Percentiles rank a stretch among this genome's conserved stretches.
These are phyloP conservation scores for Thelonectria olida DNA, from an alignment of 2,329 filamentous ascomycete species.

Conservation along the genomic window DNA sequence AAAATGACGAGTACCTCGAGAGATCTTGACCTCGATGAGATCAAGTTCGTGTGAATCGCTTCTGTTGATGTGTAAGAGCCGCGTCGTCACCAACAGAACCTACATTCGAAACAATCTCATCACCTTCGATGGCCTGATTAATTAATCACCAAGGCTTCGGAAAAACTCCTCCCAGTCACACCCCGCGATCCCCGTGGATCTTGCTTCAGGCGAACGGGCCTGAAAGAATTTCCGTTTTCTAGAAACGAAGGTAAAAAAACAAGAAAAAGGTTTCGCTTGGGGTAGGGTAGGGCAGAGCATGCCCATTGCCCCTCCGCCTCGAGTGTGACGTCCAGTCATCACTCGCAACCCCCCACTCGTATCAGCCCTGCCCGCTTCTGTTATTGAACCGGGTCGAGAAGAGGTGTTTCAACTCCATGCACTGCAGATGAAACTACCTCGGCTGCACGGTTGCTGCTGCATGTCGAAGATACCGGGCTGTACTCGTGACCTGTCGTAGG, in stretches of 20 bases:
- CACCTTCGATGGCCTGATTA: neutral
- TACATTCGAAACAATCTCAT: slow-evolving; percentile 9
- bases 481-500: slow-evolving; percentile 4
- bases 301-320: neutral
- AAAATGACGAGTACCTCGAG: neutral
- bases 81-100: neutral
- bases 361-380: slow-evolving; percentile 9
- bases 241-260: slow-evolving; percentile 6
- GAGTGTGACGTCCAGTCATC: neutral
- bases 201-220: slow-evolving; percentile 6
- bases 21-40: neutral
- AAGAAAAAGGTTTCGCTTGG: neutral
- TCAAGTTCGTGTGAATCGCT: neutral
- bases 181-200: slow-evolving; percentile 4
- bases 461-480: slow-evolving; percentile 6
- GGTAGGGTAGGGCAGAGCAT: neutral
- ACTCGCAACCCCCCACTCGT: neutral
- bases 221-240: slow-evolving; percentile 13
- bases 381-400: slow-evolving; percentile 2
- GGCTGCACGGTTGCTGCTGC: slow-evolving; percentile 12
- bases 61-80: neutral
- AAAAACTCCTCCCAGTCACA: slow-evolving; percentile 4
- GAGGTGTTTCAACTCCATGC: slow-evolving; percentile 16
- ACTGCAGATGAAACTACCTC: slow-evolving; percentile 20
- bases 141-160: neutral